Conservation (phyloP, 2,329 filamentous ascomycete species). For the Trichophyton verrucosum region DNA sequence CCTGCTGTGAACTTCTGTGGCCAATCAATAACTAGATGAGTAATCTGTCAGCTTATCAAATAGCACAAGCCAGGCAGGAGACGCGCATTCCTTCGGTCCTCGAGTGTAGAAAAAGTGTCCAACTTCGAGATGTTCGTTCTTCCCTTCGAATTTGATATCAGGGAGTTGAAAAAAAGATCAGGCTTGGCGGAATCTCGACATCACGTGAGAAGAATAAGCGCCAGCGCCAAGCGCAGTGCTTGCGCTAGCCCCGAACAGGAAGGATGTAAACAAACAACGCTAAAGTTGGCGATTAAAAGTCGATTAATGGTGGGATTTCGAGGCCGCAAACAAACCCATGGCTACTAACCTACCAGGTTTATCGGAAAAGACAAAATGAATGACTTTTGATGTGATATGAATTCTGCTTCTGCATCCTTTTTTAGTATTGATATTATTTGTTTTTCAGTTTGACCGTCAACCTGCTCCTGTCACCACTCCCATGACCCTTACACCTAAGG, state of each 20-base stretch:
- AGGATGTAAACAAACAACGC: constrained; percentile 14
- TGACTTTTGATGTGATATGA: not conserved
- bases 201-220: not conserved
- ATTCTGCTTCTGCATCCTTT: not conserved
- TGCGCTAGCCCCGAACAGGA: constrained; percentile 8
- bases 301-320: constrained; percentile 4
- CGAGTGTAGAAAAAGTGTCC: not conserved
- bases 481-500: not conserved
- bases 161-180: not conserved
- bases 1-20: not conserved
- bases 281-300: constrained; percentile 5
- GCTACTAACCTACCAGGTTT: not conserved
- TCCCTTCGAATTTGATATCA: not conserved
- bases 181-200: not conserved
- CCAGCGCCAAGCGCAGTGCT: constrained; percentile 5
- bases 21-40: too few species aligned
- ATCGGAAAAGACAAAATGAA: not conserved
- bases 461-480: not conserved
- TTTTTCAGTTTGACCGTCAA: not conserved
- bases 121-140: not conserved
- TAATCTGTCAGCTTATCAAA: not conserved
- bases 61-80: not conserved
- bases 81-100: not conserved
- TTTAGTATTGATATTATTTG: not conserved
- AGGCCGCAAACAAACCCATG: not conserved